Evolutionary conservation across 78 protist genomes (phyloP).

Genomic region (Guillardia theta): DNA sequence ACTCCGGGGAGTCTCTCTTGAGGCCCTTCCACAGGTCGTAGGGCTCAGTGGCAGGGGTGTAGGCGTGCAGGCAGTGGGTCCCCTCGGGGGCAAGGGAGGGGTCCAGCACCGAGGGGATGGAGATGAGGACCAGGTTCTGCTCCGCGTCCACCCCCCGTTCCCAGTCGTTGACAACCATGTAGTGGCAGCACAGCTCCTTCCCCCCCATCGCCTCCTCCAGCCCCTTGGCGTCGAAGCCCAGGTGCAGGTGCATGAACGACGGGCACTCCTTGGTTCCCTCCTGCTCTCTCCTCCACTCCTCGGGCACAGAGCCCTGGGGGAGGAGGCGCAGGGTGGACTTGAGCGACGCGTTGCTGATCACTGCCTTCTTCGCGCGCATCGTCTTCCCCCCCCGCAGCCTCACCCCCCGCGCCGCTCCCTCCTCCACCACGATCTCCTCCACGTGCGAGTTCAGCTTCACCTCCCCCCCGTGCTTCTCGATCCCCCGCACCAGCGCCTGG

Average conservation of each 20-base stretch:
- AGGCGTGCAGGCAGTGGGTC: constrained; percentile 38
- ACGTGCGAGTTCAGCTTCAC: background rate
- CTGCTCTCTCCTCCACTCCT: background rate
- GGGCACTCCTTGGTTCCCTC: background rate
- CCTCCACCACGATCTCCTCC: background rate
- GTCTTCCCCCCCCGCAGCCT: background rate
- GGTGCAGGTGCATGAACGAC: background rate
- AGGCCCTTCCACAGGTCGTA: constrained; percentile 27
- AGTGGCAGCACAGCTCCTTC: background rate
- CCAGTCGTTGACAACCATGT: constrained; percentile 32
- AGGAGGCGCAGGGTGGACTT: background rate
- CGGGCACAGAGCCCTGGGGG: background rate
- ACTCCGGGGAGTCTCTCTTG: background rate
- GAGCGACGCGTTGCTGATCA: constrained; percentile 3
- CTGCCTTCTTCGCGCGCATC: background rate
- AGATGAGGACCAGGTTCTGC: constrained; percentile 17
- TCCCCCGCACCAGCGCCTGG: constrained; percentile 43
- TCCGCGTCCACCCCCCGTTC: background rate
- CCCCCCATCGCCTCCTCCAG: constrained; percentile 17
- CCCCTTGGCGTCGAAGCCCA: constrained; percentile 18
- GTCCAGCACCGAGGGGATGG: constrained; percentile 44
- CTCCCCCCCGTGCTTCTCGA: constrained; percentile 21
- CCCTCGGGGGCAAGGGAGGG: constrained; percentile 35
- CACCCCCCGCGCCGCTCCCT: constrained; percentile 28
- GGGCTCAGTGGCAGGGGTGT: constrained; percentile 47